These are phyloP conservation scores for Komagataella ulmi DNA, from an alignment of 805 yeast species.

Conservation along the genomic window DNA sequence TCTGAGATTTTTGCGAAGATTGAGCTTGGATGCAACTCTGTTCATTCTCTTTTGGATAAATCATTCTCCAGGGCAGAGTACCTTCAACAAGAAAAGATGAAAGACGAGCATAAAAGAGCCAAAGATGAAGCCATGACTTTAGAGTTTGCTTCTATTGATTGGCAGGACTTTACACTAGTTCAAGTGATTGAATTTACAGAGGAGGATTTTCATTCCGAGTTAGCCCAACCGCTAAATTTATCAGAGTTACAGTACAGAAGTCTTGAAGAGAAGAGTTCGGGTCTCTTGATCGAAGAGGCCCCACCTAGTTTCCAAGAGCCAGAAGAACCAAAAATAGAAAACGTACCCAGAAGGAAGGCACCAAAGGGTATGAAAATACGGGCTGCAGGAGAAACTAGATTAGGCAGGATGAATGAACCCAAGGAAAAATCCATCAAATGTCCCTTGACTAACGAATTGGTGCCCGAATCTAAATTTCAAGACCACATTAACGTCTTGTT, in stretches of 20 bases:
- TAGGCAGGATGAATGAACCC: constrained; percentile 14
- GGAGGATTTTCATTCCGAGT: constrained; percentile 41
- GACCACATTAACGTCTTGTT: constrained; percentile 57
- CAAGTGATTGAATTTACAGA: constrained; percentile 56
- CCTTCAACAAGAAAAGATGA: constrained; percentile 23
- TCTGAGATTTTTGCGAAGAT: constrained; percentile 9
- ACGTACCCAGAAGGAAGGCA: constrained; percentile 4
- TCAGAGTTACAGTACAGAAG: constrained; percentile 51
- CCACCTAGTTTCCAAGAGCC: constrained; percentile 22
- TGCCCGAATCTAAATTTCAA: constrained; percentile 60
- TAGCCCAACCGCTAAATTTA: constrained; percentile 40
- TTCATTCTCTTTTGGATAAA: constrained; percentile 23
- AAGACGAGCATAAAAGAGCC: neutral
- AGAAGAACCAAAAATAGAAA: constrained; percentile 1
- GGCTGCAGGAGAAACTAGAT: constrained; percentile 61
- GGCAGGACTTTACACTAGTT: constrained; percentile 73
- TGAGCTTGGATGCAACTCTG: constrained; percentile 8
- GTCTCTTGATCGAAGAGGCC: constrained; percentile 24
- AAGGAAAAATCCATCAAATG: constrained; percentile 38
- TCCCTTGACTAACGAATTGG: constrained; percentile 63
- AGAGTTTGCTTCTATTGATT: constrained; percentile 66
- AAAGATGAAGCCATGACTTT: neutral
- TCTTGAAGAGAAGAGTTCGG: constrained; percentile 33
- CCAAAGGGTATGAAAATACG: constrained; percentile 48
- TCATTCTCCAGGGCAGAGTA: constrained; percentile 48